Evolutionary conservation across 768 basidiomycete genomes (phyloP), one percentile per base, ranked within the genome.

Genomic region (Termitomyces sp.): DNA sequence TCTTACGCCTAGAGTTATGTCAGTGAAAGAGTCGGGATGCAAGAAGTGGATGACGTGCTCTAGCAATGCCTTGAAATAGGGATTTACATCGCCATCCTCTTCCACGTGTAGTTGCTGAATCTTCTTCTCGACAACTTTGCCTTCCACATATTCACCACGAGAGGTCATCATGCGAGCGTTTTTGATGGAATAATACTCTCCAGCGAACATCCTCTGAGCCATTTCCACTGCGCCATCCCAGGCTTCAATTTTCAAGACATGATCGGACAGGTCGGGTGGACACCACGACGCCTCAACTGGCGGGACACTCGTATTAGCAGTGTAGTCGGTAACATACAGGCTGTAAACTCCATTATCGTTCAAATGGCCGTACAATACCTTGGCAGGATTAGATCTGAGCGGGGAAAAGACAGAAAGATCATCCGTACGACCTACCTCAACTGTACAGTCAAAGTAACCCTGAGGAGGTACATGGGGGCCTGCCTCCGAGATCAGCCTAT

Each of bases 291-390:
- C 73, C 57, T 76, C 72, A n/a, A 76, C 63, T 16, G 74, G 67
- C 4, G 58, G 59, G 46, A 78, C 66, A 7, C 64, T 61, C 5
- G 72, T 52, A 57, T 83, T 84, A 45, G 62, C 65, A 7, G 88
- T 87, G 67, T 88, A 89, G 65, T 90, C 89, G 1, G 89, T 89
- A 55, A 88, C 85, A 68, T 83, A 88, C 13, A 90, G 61, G 35
- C 72, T 79, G 60, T 79, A 77, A 2, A 79, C 73, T 7, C 65
- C 70, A 39, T 73, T 71, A n/a, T 74, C 67, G 60, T 76, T 80
- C 51, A 62, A 24, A 53, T 79, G 75, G 9, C 74, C 79, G 55
- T 80, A 70, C 11, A 89, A 60, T 20, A 89, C 76, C 88, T 89
- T 8, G 16, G 12, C 4, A 33, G 22, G 1, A 33, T n/a, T 33